A percentile compares a stretch with the other conserved stretches of the same genome.
Evolutionary conservation across 2,329 filamentous ascomycete species (phyloP).

Genomic region (Chaetomiaceae sp.): DNA sequence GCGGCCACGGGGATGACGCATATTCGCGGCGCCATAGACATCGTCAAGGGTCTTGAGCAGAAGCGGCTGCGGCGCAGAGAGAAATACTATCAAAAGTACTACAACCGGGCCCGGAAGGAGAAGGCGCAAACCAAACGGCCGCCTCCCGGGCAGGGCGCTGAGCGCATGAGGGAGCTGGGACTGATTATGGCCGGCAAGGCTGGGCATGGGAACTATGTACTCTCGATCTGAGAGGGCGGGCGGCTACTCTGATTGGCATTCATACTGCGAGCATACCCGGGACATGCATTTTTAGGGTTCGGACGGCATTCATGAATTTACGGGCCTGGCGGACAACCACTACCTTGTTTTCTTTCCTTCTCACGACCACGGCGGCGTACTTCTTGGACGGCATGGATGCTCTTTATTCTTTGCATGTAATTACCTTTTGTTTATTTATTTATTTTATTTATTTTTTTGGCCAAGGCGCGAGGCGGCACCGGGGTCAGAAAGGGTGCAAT

Average conservation of each 20-base stretch:
- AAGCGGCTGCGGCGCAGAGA: conserved; percentile 91
- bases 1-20: conserved; percentile 53
- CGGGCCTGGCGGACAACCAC: conserved; percentile 13
- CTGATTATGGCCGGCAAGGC: conserved; percentile 80
- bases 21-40: conserved; percentile 90
- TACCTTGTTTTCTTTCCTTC: background rate
- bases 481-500: background rate
- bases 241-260: conserved; percentile 26
- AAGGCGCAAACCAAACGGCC: conserved; percentile 60
- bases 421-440: background rate
- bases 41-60: conserved; percentile 91
- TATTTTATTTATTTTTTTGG: background rate
- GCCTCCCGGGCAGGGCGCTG: conserved; percentile 78
- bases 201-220: conserved; percentile 70
- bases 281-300: conserved; percentile 18
- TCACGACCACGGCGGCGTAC: conserved; percentile 7
- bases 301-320: conserved; percentile 23
- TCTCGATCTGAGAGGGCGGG: conserved; percentile 57
- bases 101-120: conserved; percentile 72
- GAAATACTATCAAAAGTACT: conserved; percentile 86
- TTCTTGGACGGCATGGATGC: background rate
- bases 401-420: background rate
- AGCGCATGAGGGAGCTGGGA: conserved; percentile 90
- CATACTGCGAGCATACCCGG: conserved; percentile 19
- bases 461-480: background rate